These are phyloP conservation scores for Ephemerocybe angulata DNA, from an alignment of 768 basidiomycete species.

Conservation along the genomic window DNA sequence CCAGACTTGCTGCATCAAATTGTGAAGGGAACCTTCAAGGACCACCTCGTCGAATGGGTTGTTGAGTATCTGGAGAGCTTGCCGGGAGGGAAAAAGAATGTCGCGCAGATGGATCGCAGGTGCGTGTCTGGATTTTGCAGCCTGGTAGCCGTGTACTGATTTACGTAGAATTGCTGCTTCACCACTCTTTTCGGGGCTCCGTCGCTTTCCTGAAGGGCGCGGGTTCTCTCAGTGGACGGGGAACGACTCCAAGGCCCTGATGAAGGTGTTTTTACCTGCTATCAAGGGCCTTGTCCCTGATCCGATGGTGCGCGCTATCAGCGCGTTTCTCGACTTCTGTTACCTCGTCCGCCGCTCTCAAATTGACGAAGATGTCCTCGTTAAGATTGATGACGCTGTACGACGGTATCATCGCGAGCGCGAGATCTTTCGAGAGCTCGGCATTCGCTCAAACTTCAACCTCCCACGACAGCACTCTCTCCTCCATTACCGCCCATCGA, in stretches of 20 bases:
- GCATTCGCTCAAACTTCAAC: neutral
- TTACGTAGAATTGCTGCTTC: slow-evolving; percentile 16
- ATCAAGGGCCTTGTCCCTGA: slow-evolving; percentile 15
- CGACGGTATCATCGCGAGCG: neutral
- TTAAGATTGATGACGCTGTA: neutral
- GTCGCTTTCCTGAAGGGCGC: slow-evolving; percentile 23
- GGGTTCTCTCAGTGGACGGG: slow-evolving; percentile 34
- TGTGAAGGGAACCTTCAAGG: slow-evolving; percentile 11
- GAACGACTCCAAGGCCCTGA: slow-evolving; percentile 33
- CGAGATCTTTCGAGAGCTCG: neutral
- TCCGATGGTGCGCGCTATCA: slow-evolving; percentile 16
- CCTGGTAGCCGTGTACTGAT: too few relatives aligned
- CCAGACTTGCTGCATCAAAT: slow-evolving; percentile 10
- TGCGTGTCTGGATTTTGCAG: neutral
- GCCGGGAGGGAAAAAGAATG: neutral
- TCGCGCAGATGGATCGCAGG: slow-evolving; percentile 6
- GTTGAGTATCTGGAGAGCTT: slow-evolving; percentile 3
- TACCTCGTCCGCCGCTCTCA: slow-evolving; percentile 21
- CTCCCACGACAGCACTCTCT: slow-evolving; percentile 6
- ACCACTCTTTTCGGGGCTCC: slow-evolving; percentile 19
- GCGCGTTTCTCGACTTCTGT: slow-evolving; percentile 31
- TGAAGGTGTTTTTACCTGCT: slow-evolving; percentile 27
- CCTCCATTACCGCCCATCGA: neutral
- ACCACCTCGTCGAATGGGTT: slow-evolving; percentile 13
- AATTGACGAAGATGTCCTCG: neutral